phyloP scores from a whole-genome alignment of 2,329 filamentous ascomycete species.

The Talaromyces islandicus region DNA sequence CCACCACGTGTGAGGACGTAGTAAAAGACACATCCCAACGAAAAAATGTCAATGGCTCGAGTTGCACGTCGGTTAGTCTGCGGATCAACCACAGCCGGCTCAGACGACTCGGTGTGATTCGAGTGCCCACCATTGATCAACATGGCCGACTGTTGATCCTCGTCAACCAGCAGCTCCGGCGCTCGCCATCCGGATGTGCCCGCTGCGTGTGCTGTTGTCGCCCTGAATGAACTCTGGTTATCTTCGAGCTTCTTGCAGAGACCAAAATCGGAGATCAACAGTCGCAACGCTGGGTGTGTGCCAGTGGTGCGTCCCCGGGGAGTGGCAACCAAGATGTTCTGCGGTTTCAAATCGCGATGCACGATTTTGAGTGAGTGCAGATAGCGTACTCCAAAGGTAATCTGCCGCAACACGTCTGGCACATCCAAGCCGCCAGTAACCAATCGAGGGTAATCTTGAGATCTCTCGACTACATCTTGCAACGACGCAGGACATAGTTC shows the following conservation, averaged over 20 bases:
- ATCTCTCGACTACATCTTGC: slow-evolving; percentile 82
- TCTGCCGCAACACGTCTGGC: slow-evolving; percentile 76
- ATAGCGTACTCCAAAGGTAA: slow-evolving; percentile 82
- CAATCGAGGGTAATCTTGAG: slow-evolving; percentile 59
- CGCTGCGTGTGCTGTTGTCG: slow-evolving; percentile 86
- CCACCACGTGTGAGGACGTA: slow-evolving; percentile 91
- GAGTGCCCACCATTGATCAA: slow-evolving; percentile 22
- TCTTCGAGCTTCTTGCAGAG: slow-evolving; percentile 95
- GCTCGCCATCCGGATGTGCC: slow-evolving; percentile 96
- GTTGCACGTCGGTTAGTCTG: slow-evolving; percentile 72
- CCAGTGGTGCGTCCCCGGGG: slow-evolving; percentile 42
- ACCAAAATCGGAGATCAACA: slow-evolving; percentile 95
- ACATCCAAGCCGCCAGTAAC: slow-evolving; percentile 64
- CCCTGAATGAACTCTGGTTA: slow-evolving; percentile 88
- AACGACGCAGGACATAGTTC: slow-evolving; percentile 92
- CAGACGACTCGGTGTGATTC: slow-evolving; percentile 39
- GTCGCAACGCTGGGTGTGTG: slow-evolving; percentile 61
- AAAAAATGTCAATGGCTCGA: slow-evolving; percentile 95
- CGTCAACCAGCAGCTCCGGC: slow-evolving; percentile 81
- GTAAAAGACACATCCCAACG: slow-evolving; percentile 94
- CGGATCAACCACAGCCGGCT: slow-evolving; percentile 50
- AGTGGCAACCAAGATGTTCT: slow-evolving; percentile 83
- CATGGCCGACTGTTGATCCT: slow-evolving; percentile 51
- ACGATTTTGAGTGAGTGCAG: slow-evolving; percentile 90
- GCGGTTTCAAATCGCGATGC: slow-evolving; percentile 92